A percentile compares a stretch with the other conserved stretches of the same genome.
Conservation (phyloP, 352 stramenopile species). For the Phytophthora cajani region DNA sequence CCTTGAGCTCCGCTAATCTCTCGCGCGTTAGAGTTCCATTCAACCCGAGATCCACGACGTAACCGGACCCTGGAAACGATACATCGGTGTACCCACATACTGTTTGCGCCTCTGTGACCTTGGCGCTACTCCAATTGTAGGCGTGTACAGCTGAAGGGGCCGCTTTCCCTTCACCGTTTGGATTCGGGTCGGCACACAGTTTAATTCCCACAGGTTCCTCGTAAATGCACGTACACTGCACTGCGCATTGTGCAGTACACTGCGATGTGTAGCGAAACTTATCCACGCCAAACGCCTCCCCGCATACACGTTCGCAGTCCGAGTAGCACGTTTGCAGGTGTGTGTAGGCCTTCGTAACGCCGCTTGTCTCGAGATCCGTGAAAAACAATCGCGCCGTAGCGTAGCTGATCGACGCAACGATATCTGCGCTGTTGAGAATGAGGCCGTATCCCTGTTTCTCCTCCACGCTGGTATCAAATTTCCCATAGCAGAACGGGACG, state of each 20-base stretch:
- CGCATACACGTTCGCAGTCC: conserved; percentile 52
- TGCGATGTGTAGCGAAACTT: conserved; percentile 53
- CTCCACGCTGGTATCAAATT: conserved; percentile 43
- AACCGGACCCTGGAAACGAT: conserved; percentile 61
- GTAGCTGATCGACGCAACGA: conserved; percentile 52
- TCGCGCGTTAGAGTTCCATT: conserved; percentile 39
- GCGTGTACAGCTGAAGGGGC: conserved; percentile 50
- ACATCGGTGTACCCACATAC: conserved; percentile 43
- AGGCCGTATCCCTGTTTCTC: conserved; percentile 58
- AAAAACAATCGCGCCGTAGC: conserved; percentile 62
- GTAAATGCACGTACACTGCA: conserved; percentile 79
- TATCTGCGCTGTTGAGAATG: conserved; percentile 63
- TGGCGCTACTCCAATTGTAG: conserved; percentile 61
- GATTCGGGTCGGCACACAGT: conserved; percentile 58
- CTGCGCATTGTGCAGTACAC: conserved; percentile 50
- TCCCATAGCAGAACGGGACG: conserved; percentile 68
- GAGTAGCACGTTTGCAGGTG: conserved; percentile 65
- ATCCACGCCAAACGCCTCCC: conserved; percentile 63
- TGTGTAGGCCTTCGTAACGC: conserved; percentile 48
- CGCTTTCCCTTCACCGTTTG: conserved; percentile 40
- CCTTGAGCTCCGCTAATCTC: conserved; percentile 41
- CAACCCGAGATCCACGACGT: conserved; percentile 60
- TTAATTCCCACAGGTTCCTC: conserved; percentile 57
- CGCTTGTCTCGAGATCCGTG: conserved; percentile 25
- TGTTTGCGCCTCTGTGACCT: conserved; percentile 21